Evolutionary conservation across 164 flowering plant species (phyloP).

Genomic region (Kingdonia uniflora): DNA sequence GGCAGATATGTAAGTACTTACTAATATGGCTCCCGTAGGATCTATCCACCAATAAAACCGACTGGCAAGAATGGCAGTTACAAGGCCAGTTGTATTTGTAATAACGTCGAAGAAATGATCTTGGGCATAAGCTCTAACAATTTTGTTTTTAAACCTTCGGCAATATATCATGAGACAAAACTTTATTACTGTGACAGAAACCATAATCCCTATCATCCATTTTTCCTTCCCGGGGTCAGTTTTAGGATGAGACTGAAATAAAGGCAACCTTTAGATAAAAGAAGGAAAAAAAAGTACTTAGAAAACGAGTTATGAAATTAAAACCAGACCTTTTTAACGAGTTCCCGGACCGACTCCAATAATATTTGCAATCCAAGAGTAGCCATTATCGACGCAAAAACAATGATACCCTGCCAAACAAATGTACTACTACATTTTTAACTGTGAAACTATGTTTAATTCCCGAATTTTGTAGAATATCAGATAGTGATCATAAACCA

Average conservation of each 20-base stretch:
- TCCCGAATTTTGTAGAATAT: no score
- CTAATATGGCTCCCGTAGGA: conserved; percentile 89
- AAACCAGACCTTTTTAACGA: conserved; percentile 29
- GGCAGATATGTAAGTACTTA: conserved; percentile 32
- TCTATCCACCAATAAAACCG: conserved; percentile 68
- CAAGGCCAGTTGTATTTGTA: conserved; percentile 74
- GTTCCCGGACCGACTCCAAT: conserved; percentile 59
- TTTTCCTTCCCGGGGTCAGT: conserved; percentile 37
- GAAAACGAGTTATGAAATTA: no score
- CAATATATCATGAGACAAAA: conserved; percentile 54
- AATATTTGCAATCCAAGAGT: conserved; percentile 87
- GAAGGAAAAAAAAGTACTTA: no score
- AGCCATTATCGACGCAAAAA: conserved; percentile 94
- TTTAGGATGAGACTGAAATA: conserved; percentile 26
- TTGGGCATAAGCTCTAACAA: conserved; percentile 90
- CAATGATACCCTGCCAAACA: conserved; percentile 86
- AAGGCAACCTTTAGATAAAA: neutral
- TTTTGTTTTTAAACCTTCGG: conserved; percentile 76
- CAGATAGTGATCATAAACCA: no score
- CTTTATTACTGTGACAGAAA: conserved; percentile 68
- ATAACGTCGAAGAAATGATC: conserved; percentile 93
- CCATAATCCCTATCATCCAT: conserved; percentile 81
- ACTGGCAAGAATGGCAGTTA: conserved; percentile 76
- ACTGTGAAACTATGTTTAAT: no score
- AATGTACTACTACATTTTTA: no score